Evolutionary conservation across 208 protist genomes (phyloP), one percentile per base, ranked within the genome.

Genomic region (Herpetomonas samuelpessoai): DNA sequence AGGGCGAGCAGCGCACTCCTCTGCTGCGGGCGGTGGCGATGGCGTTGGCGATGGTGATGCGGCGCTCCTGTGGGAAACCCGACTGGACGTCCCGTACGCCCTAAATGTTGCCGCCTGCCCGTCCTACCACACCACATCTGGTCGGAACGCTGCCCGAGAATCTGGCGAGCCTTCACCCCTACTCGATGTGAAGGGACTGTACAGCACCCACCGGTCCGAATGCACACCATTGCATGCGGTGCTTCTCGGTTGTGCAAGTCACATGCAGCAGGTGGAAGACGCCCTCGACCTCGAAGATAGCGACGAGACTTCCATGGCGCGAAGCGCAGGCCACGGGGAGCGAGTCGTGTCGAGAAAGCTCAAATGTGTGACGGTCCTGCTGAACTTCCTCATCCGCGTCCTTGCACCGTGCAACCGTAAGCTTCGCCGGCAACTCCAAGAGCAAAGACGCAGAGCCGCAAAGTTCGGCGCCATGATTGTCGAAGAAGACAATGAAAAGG

Each of bases 181-280:
- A 30, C 51, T 72, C 10, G 57, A 79, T 35, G 49, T 57, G 44
- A 56, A 51, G 9, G 19, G 57, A 31, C 50, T 84, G 16, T 84
- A 84, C 59, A 69, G 61, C 55, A 64, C 75, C 14, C 68, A 82
- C 24, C 66, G 66, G 38, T 54, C 74, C 14, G 56, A 74, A 26
- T 92, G 86, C 69, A 88, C 85, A 1, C 85, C 85, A 2, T 62
- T 92, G 16, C 85, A 92, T 57, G 76, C 76, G 47, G 74, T 76
- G 16, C 31, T 92, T 28, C 79, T 92, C 24, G 85, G 83, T 30
- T 79, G 79, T 1, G 62, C 83, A 19, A 60, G 67, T 3, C 51
- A 71, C 0, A 68, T 60, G 59, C 71, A 64, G 30, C 65, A 78
- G 10, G 45, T 51, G n/a, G 55, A 46, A 10, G 35, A 53, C 22